Percentiles rank a stretch among this genome's conserved stretches.
These are phyloP conservation scores for Verbena officinalis DNA, from an alignment of 257 asterid species.

Conservation along the genomic window DNA sequence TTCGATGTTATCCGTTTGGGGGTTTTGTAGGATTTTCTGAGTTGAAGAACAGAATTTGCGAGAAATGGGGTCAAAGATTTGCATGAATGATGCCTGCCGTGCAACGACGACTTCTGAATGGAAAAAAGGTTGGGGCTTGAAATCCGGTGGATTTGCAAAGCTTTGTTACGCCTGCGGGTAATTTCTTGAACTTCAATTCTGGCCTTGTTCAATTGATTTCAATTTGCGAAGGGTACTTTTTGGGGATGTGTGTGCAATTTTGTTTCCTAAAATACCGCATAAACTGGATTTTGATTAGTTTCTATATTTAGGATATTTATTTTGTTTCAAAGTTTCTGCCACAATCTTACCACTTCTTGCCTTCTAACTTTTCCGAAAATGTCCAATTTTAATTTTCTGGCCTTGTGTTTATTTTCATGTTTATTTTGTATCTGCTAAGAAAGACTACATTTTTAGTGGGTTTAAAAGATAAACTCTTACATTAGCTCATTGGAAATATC, in stretches of 20 bases:
- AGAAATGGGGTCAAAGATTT: slow-evolving; percentile 60
- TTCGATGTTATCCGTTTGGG: slow-evolving; percentile 19
- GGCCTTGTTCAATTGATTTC: slow-evolving; percentile 17
- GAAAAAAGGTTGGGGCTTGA: slow-evolving; percentile 73
- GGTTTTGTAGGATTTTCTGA: slow-evolving; percentile 26
- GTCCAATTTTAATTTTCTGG: not conserved
- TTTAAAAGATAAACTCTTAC: not conserved
- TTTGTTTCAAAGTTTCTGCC: slow-evolving; percentile 13
- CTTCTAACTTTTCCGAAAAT: no score
- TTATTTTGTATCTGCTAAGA: no score
- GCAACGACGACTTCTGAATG: slow-evolving; percentile 64
- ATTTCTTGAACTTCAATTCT: slow-evolving; percentile 34
- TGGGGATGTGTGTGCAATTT: slow-evolving; percentile 33
- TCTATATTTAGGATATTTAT: slow-evolving; percentile 37
- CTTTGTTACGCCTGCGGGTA: slow-evolving; percentile 75
- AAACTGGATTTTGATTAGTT: slow-evolving; percentile 19
- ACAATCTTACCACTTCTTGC: not conserved
- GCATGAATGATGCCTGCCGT: slow-evolving; percentile 70
- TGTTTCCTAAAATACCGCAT: slow-evolving; percentile 37
- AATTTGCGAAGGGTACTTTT: slow-evolving; percentile 37
- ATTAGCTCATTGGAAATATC: slow-evolving; percentile 3
- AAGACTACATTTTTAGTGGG: no score
- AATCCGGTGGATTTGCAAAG: slow-evolving; percentile 68
- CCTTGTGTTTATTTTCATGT: no score
- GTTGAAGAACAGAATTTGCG: slow-evolving; percentile 24